These are phyloP conservation scores for Knoxdaviesia capensis DNA, from an alignment of 2,329 filamentous ascomycete species.

Conservation along the genomic window DNA sequence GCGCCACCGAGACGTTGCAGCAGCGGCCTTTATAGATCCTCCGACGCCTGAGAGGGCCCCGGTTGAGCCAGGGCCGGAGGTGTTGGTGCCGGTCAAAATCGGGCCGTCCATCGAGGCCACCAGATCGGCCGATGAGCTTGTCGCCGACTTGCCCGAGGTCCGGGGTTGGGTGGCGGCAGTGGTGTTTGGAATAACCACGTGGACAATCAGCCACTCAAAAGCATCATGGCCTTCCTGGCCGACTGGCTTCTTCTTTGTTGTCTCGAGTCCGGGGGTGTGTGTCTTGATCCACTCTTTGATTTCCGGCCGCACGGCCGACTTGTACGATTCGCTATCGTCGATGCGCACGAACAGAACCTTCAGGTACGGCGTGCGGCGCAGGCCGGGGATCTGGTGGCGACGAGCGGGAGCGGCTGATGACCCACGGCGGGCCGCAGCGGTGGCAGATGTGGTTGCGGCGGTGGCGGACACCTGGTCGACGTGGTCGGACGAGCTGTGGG, in stretches of 20 bases:
- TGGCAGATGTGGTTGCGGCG: slow-evolving; percentile 7
- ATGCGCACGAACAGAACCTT: slow-evolving; percentile 80
- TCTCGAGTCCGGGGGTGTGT: slow-evolving; percentile 36
- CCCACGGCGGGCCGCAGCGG: slow-evolving; percentile 11
- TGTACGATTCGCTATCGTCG: slow-evolving; percentile 92
- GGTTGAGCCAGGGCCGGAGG: too few species aligned
- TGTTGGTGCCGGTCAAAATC: too few species aligned
- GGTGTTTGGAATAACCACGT: slow-evolving; percentile 79
- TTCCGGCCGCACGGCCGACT: slow-evolving; percentile 53
- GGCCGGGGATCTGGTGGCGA: slow-evolving; percentile 83
- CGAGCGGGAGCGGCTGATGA: slow-evolving; percentile 28
- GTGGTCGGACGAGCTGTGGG: slow-evolving; percentile 15
- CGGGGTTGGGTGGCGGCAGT: slow-evolving; percentile 60
- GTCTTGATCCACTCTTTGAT: slow-evolving; percentile 83
- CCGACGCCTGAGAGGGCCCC: slow-evolving; percentile 19
- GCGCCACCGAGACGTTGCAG: slow-evolving; percentile 47
- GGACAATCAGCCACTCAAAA: slow-evolving; percentile 85
- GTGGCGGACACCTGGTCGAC: slow-evolving; percentile 10
- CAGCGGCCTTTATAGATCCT: slow-evolving; percentile 21
- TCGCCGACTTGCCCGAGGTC: slow-evolving; percentile 23
- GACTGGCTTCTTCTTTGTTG: slow-evolving; percentile 31
- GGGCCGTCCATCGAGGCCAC: slow-evolving; percentile 37
- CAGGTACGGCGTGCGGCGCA: slow-evolving; percentile 82
- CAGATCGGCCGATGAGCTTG: slow-evolving; percentile 20
- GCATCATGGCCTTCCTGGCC: slow-evolving; percentile 87